Evolutionary conservation across 305 asterid genomes (phyloP), one percentile per base, ranked within the genome.

Genomic region (Fraxinus xanthoxyloides): DNA sequence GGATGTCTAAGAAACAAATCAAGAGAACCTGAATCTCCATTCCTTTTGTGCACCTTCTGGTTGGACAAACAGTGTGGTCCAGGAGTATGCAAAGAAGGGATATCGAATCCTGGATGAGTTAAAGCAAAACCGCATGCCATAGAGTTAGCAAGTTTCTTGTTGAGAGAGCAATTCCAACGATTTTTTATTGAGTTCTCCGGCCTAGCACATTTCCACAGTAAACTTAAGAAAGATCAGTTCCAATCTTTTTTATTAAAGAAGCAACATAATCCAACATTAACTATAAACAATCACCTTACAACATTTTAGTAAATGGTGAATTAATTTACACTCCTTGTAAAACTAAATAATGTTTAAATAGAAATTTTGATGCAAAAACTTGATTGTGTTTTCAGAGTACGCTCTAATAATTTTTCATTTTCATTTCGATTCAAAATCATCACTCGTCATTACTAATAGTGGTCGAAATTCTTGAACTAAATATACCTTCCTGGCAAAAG

Each of bases 401-500:
- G 5, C 17, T 24, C 31, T 26, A 26, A 67, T 79, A 40, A 13
- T 38, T 26, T 75, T 12, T 26, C 63, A 79, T 40, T 43, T 24
- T 35, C 36, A 67, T 67, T 51, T 69, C 21, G 46, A 38, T 40
- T 69, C 32, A 79, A 69, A 67, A 19, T 38, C 76, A 1, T 56
- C 61, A 24, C 36, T 48, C 19, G 30, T 17, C 32, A 56, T 17
- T 31, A 56, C 31, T 10, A 80, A 72, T 73, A 34, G 56, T 43
- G 79, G 19, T 48, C 3, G 59, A 81, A 79, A 56, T 43, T 74
- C 32, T 43, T 17, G 77, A 65, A 74, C 79, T 31, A 65, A 84
- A 31, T 40, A 28, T 89, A 91, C 97, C 94, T 91, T 79, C 95
- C 93, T 1, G 85, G 91, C 80, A 92, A 82, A 79, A 82, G 70